Percentiles rank a stretch among this genome's conserved stretches.
phyloP scores from a whole-genome alignment of 148 eudicot species.

The Oxyria digyna region DNA sequence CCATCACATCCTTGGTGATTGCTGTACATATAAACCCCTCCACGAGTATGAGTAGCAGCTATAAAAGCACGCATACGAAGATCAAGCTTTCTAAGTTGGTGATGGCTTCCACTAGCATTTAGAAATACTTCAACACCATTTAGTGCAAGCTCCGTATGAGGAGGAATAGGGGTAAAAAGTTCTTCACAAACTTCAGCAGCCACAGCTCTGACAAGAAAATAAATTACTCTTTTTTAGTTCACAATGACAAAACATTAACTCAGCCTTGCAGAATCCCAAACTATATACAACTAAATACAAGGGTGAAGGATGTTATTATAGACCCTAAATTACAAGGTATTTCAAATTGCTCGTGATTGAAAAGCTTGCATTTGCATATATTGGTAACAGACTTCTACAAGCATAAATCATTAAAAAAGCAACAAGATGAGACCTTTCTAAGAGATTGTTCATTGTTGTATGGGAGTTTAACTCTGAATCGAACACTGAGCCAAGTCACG shows the following conservation, averaged over 20 bases:
- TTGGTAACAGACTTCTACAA: background rate
- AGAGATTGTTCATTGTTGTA: background rate
- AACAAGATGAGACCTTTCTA: background rate
- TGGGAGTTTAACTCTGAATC: background rate
- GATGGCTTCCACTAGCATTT: conserved; percentile 99
- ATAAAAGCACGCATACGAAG: conserved; percentile 77
- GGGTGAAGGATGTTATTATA: background rate
- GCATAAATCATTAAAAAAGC: background rate
- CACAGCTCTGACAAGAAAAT: conserved; percentile 47
- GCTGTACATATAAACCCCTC: conserved; percentile 94
- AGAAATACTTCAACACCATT: conserved; percentile 87
- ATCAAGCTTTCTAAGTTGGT: conserved; percentile 91
- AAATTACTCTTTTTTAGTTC: conserved; percentile 3
- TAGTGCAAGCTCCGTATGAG: conserved; percentile 84
- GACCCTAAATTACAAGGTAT: background rate
- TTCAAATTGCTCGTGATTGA: background rate
- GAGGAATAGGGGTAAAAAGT: conserved; percentile 66
- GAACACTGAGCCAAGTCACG: background rate
- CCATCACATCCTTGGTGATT: conserved; percentile 99
- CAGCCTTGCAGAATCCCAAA: background rate
- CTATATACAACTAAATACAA: background rate
- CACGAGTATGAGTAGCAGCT: conserved; percentile 84
- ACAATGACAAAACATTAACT: background rate
- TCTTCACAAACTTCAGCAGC: conserved; percentile 97
- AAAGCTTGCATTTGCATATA: background rate